phyloP scores from a whole-genome alignment of 1,139 yeast genomes.

The Saccharomyces hybrid region DNA sequence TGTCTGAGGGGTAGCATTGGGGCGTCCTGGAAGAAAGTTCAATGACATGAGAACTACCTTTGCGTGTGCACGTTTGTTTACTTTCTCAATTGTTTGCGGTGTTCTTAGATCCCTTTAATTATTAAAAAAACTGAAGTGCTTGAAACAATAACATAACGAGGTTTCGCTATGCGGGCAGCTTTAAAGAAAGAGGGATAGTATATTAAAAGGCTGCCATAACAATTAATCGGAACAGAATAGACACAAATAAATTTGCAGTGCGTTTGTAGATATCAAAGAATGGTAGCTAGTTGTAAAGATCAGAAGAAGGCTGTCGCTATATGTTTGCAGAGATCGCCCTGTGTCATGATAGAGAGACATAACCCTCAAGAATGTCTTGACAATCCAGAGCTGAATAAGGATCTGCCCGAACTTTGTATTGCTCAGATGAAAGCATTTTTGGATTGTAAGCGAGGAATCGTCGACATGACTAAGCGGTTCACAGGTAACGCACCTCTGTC shows the following conservation, averaged over 20 bases:
- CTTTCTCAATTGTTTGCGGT: background rate
- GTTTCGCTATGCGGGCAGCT: background rate
- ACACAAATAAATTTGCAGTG: background rate
- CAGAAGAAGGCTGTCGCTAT: constrained; percentile 89
- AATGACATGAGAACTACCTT: constrained; percentile 41
- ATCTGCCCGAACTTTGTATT: constrained; percentile 80
- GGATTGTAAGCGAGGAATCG: constrained; percentile 79
- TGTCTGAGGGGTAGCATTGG: constrained; percentile 49
- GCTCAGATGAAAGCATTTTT: constrained; percentile 78
- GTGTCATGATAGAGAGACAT: constrained; percentile 83
- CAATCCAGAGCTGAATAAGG: constrained; percentile 64
- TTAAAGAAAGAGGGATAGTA: background rate
- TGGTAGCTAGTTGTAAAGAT: constrained; percentile 72
- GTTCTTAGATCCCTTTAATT: background rate
- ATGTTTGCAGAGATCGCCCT: constrained; percentile 91
- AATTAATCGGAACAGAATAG: background rate
- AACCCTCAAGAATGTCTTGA: constrained; percentile 85
- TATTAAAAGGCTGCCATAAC: background rate
- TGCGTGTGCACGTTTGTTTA: background rate
- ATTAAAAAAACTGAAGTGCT: background rate
- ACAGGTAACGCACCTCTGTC: constrained; percentile 91
- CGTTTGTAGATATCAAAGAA: constrained; percentile 5
- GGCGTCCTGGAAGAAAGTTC: constrained; percentile 79
- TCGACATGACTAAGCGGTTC: constrained; percentile 87
- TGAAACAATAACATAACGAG: background rate